Evolutionary conservation across 306 rosid species (phyloP).

Genomic region (Benincasa hispida): DNA sequence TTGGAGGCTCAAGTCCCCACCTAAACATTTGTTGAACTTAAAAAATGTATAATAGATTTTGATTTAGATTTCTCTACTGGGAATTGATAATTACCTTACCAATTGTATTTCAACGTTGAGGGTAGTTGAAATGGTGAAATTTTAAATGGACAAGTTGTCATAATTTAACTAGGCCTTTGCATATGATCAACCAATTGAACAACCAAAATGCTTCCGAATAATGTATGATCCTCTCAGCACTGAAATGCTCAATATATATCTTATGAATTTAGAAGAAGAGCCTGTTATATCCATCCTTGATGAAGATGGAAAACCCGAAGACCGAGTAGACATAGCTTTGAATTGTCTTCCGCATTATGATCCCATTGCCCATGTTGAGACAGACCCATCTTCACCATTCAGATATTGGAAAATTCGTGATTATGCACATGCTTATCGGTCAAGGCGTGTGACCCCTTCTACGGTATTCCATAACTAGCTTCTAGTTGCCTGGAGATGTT

Average conservation of each 20-base stretch:
- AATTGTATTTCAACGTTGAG: neutral
- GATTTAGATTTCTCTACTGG: neutral
- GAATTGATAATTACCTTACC: neutral
- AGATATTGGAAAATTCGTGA: conserved; percentile 92
- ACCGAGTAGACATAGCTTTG: conserved; percentile 56
- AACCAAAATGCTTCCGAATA: conserved; percentile 7
- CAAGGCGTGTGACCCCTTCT: conserved; percentile 57
- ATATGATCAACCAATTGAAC: neutral
- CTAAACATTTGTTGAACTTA: neutral
- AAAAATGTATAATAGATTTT: neutral
- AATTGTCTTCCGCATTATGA: conserved; percentile 72
- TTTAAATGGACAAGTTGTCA: neutral
- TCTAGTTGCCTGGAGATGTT: neutral
- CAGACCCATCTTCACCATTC: conserved; percentile 29
- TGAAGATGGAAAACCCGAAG: conserved; percentile 64
- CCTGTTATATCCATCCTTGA: conserved; percentile 42
- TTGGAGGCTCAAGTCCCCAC: neutral
- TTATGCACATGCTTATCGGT: conserved; percentile 79
- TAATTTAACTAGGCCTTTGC: neutral
- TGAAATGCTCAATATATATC: conserved; percentile 9
- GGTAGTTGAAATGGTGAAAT: neutral
- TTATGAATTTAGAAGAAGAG: conserved; percentile 46
- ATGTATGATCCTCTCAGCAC: neutral
- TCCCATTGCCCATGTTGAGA: conserved; percentile 31
- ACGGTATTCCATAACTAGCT: conserved; percentile 24